Evolutionary conservation across 257 asterid genomes (phyloP).

Genomic region (Mentha longifolia): DNA sequence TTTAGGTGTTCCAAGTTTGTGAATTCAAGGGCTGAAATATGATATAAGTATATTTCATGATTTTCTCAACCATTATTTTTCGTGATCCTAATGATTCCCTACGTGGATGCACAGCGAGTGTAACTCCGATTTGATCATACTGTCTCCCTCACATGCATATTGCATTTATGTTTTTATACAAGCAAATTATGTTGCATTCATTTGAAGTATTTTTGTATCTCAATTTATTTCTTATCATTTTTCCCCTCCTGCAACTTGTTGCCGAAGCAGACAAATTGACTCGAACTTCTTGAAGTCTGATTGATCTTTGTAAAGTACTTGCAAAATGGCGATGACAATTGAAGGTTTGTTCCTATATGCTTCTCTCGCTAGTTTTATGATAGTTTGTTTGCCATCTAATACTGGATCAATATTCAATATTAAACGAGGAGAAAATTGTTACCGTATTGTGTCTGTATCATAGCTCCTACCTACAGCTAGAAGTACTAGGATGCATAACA

Average conservation of each 20-base stretch:
- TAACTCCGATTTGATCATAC: not conserved
- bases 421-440: not conserved
- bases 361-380: constrained; percentile 7
- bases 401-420: constrained; percentile 14
- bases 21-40: constrained; percentile 11
- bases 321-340: constrained; percentile 81
- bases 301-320: constrained; percentile 25
- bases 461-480: constrained; percentile 4
- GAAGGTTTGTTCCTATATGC: constrained; percentile 57
- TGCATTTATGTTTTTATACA: no score
- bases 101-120: not conserved
- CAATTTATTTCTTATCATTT: not conserved
- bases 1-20: not conserved
- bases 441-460: not conserved
- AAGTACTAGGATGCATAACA: not conserved
- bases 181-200: no score
- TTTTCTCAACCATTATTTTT: not conserved
- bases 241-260: not conserved
- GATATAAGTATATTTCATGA: not conserved
- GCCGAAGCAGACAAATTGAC: constrained; percentile 20
- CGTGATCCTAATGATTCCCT: constrained; percentile 4
- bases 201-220: constrained; percentile 2
- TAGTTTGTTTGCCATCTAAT: not conserved
- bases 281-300: constrained; percentile 24
- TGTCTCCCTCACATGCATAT: no score